Conservation (phyloP, 2,329 filamentous ascomycete species). For the Botrytis squamosa region DNA sequence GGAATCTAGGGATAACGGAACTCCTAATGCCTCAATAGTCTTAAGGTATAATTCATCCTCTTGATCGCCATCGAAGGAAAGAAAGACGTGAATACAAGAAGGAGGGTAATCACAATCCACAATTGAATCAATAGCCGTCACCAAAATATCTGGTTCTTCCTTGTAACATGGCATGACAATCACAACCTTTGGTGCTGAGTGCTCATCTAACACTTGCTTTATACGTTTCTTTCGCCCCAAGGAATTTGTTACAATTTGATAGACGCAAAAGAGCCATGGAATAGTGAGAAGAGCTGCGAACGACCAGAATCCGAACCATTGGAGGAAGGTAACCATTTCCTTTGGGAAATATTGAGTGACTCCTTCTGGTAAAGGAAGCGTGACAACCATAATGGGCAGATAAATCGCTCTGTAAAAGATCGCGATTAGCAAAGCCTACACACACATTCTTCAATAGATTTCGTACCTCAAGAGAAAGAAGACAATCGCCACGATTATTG, state of each 20-base stretch:
- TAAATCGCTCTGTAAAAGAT: conserved; percentile 65
- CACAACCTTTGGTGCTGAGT: conserved; percentile 87
- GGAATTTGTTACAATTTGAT: conserved; percentile 83
- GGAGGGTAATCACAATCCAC: conserved; percentile 92
- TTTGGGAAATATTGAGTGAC: conserved; percentile 72
- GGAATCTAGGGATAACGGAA: conserved; percentile 70
- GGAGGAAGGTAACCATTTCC: conserved; percentile 67
- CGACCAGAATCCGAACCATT: conserved; percentile 95
- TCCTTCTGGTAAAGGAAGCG: conserved; percentile 73
- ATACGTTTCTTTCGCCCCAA: conserved; percentile 79
- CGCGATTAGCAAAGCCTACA: conserved; percentile 10
- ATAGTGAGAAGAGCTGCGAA: conserved; percentile 82
- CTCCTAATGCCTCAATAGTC: conserved; percentile 80
- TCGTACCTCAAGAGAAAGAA: conserved; percentile 75
- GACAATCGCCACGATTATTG: conserved; percentile 69
- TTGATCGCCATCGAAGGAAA: conserved; percentile 90
- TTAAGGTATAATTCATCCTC: conserved; percentile 87
- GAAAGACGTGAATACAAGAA: conserved; percentile 88
- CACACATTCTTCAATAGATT: background rate
- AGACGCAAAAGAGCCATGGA: conserved; percentile 91
- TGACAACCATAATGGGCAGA: conserved; percentile 91
- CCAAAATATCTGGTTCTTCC: conserved; percentile 78
- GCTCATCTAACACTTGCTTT: conserved; percentile 79
- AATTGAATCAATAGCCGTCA: conserved; percentile 86
- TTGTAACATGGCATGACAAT: conserved; percentile 98